phyloP scores from a whole-genome alignment of 176 grass and related monocot genomes.

The Guadua angustifolia region DNA sequence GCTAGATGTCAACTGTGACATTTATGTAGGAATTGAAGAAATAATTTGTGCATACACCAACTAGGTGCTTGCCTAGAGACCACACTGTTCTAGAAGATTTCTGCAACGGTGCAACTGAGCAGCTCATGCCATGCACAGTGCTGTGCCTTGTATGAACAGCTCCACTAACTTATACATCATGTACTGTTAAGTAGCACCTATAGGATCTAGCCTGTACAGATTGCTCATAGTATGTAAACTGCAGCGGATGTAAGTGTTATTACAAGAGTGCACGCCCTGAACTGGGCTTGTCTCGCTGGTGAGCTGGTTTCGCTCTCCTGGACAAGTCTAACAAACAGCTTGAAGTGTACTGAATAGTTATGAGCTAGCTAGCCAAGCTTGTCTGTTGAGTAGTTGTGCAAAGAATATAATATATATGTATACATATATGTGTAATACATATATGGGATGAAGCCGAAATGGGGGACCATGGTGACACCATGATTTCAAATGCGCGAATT shows the following conservation, averaged over 20 bases:
- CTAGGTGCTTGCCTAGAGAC: not conserved
- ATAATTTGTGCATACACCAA: not conserved
- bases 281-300: conserved; percentile 35
- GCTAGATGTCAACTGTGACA: conserved; percentile 32
- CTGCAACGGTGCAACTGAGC: not conserved
- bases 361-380: conserved; percentile 18
- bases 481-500: too few relatives aligned
- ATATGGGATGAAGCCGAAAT: too few relatives aligned
- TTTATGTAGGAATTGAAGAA: conserved; percentile 19
- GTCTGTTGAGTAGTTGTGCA: conserved; percentile 37
- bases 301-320: conserved; percentile 22
- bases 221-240: not conserved
- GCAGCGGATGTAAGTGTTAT: conserved; percentile 30
- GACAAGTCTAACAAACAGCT: conserved; percentile 38
- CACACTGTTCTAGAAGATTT: conserved; percentile 14
- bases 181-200: conserved; percentile 16
- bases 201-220: not conserved
- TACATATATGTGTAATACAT: not conserved
- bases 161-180: not conserved
- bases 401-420: conserved; percentile 25
- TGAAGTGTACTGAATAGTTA: conserved; percentile 36
- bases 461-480: too few relatives aligned
- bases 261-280: conserved; percentile 33
- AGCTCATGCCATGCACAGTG: conserved; percentile 1
- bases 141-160: not conserved